Conservation (phyloP, 2,329 filamentous ascomycete genomes). For the Hortaea werneckii region DNA sequence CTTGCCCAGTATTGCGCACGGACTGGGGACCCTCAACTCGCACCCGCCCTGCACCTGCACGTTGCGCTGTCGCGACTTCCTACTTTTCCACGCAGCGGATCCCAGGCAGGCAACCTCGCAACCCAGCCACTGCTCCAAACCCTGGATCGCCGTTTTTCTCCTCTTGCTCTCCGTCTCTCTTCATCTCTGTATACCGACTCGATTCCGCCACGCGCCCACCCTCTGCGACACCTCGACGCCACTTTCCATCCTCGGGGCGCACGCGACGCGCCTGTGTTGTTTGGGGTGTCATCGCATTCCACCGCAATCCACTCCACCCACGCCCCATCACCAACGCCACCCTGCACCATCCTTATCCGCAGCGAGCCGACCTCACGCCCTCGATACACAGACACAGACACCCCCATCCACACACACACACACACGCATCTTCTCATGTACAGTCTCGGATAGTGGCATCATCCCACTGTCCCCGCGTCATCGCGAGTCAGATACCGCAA, state of each 20-base stretch:
- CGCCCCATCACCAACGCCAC: neutral
- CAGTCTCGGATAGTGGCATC: neutral
- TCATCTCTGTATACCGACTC: neutral
- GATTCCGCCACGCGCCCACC: neutral
- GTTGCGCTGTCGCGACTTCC: neutral
- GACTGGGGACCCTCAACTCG: neutral
- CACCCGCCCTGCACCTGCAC: neutral
- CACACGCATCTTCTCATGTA: slow-evolving; percentile 3
- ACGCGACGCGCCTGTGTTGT: neutral
- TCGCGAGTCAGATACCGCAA: neutral
- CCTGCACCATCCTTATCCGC: neutral
- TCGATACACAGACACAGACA: slow-evolving; percentile 2
- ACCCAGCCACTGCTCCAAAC: neutral
- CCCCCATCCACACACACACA: neutral
- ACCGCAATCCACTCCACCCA: neutral
- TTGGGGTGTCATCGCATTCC: slow-evolving; percentile 7
- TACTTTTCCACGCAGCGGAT: neutral
- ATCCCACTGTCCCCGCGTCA: neutral
- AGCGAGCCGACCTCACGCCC: neutral
- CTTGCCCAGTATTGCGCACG: neutral
- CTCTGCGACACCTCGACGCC: neutral
- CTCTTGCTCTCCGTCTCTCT: neutral
- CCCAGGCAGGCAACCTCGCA: neutral
- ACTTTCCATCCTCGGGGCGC: neutral
- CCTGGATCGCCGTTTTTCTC: neutral